A percentile compares a stretch with the other conserved stretches of the same genome.
Evolutionary conservation across 78 protist genomes (phyloP).

Genomic region (Dictyostelium citrinum): DNA sequence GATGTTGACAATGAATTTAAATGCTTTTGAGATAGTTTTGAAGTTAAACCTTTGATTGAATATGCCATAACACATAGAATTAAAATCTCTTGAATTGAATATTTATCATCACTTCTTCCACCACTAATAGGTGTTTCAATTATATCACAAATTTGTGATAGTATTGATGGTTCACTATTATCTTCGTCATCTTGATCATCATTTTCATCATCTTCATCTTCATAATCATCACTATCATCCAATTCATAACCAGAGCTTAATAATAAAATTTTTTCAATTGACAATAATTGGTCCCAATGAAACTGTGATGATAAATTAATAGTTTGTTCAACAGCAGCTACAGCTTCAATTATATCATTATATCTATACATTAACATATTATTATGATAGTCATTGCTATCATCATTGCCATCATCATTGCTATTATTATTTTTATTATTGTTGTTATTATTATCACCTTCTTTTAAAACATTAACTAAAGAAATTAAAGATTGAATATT

Average conservation of each 20-base stretch:
- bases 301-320: background rate
- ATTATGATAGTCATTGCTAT: too few species aligned
- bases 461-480: background rate
- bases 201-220: background rate
- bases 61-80: constrained; percentile 20
- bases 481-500: constrained; percentile 3
- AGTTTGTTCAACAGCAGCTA: constrained; percentile 26
- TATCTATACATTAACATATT: background rate
- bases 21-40: constrained; percentile 4
- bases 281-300: constrained; percentile 60
- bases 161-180: background rate
- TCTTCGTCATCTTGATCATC: background rate
- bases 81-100: constrained; percentile 18
- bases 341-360: background rate
- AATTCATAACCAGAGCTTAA: background rate
- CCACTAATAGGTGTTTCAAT: constrained; percentile 21
- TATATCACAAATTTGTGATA: constrained; percentile 30
- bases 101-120: too few species aligned
- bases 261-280: constrained; percentile 64
- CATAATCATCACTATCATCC: background rate
- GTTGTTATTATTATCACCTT: background rate
- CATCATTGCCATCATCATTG: background rate
- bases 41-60: constrained; percentile 26
- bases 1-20: background rate
- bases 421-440: background rate